A percentile compares a stretch with the other conserved stretches of the same genome.
Evolutionary conservation across 345 rosid genomes (phyloP).

Genomic region (Ceriops zippeliana): DNA sequence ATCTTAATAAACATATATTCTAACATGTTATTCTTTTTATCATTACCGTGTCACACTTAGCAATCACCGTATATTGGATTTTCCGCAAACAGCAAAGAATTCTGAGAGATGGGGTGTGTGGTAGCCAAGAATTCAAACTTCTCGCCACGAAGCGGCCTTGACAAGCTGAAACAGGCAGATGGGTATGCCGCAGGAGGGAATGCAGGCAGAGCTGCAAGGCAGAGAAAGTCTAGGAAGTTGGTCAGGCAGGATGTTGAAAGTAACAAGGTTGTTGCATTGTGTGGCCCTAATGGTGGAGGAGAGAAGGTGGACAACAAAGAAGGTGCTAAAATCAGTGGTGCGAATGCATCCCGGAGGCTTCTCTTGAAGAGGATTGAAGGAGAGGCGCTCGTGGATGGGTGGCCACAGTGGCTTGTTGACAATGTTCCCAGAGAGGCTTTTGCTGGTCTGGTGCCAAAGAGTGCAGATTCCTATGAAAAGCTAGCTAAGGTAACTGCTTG

Average conservation of each 20-base stretch:
- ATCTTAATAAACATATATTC: too few relatives aligned
- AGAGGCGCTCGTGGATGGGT: conserved; percentile 53
- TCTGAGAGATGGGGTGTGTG: conserved; percentile 44
- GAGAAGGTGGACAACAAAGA: conserved; percentile 6
- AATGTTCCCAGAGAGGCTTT: conserved; percentile 48
- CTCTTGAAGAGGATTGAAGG: conserved; percentile 38
- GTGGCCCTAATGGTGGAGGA: conserved; percentile 10
- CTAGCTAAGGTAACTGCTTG: conserved; percentile 49
- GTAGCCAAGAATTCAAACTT: conserved; percentile 18
- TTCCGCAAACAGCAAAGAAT: background rate
- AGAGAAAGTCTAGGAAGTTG: conserved; percentile 15
- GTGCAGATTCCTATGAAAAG: conserved; percentile 68
- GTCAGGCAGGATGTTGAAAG: conserved; percentile 7
- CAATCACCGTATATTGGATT: conserved; percentile 11
- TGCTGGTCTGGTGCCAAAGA: conserved; percentile 49
- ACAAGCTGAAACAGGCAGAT: conserved; percentile 24
- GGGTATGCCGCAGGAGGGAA: conserved; percentile 24
- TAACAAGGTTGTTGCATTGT: conserved; percentile 2
- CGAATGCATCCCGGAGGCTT: conserved; percentile 20
- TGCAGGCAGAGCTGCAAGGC: conserved; percentile 6
- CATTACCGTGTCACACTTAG: conserved; percentile 19
- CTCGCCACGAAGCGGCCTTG: conserved; percentile 23
- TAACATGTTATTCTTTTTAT: background rate
- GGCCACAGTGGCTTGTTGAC: conserved; percentile 77
- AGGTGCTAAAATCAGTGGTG: conserved; percentile 12